phyloP scores from a whole-genome alignment of 352 stramenopile genomes.

The Phytophthora rubi region DNA sequence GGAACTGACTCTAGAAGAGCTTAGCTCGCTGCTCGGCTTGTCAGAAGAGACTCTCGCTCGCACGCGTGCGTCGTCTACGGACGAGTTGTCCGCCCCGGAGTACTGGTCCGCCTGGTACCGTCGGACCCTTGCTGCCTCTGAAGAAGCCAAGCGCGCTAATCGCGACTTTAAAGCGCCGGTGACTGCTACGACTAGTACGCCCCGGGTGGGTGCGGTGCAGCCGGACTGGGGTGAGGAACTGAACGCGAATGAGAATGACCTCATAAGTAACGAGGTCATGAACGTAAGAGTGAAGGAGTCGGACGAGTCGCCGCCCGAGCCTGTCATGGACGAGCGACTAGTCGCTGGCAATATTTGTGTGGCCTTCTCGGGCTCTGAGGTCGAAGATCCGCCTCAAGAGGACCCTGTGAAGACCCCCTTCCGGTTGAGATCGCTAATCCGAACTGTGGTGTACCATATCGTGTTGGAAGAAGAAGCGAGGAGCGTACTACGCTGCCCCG shows the following conservation, averaged over 20 bases:
- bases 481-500: too few relatives aligned
- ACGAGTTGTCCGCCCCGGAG: not conserved
- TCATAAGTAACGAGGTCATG: not conserved
- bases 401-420: too few relatives aligned
- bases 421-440: too few relatives aligned
- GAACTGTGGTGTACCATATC: too few relatives aligned
- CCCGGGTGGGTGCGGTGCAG: not conserved
- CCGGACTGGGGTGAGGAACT: too few relatives aligned
- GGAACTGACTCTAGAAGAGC: not conserved
- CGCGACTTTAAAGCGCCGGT: not conserved
- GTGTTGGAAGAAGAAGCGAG: too few relatives aligned
- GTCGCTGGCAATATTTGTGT: not conserved
- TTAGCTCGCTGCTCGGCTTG: not conserved
- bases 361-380: not conserved
- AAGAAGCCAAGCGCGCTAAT: not conserved
- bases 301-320: too few relatives aligned
- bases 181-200: too few relatives aligned
- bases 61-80: not conserved
- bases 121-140: not conserved
- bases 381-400: too few relatives aligned
- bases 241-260: too few relatives aligned
- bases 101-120: not conserved
- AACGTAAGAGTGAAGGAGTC: too few relatives aligned
- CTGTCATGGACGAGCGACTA: not conserved
- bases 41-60: not conserved